Percentiles rank a stretch among this genome's conserved stretches.
Conservation (phyloP, 176 grass and related monocot species). For the Pharus latifolius region DNA sequence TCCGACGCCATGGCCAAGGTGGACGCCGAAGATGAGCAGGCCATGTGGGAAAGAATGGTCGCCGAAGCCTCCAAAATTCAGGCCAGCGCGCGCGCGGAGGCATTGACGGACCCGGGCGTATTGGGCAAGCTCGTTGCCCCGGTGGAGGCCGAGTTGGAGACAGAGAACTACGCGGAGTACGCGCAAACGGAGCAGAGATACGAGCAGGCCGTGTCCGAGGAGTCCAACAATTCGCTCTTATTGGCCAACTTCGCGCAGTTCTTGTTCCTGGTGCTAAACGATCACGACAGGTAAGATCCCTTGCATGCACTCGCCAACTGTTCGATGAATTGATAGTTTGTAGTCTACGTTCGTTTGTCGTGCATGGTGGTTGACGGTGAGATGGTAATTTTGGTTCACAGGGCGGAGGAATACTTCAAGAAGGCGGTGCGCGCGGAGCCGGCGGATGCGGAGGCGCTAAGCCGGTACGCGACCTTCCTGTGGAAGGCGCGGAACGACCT, state of each 20-base stretch:
- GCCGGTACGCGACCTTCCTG: conserved; percentile 77
- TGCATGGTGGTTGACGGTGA: neutral
- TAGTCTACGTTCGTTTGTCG: neutral
- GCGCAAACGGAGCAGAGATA: conserved; percentile 39
- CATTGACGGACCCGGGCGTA: conserved; percentile 35
- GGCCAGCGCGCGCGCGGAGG: conserved; percentile 26
- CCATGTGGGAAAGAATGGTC: conserved; percentile 44
- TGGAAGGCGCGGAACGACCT: conserved; percentile 66
- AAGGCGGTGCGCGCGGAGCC: conserved; percentile 46
- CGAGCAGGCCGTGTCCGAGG: conserved; percentile 43
- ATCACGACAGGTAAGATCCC: conserved; percentile 48
- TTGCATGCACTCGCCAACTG: neutral
- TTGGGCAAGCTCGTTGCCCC: conserved; percentile 47
- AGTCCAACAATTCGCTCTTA: conserved; percentile 66
- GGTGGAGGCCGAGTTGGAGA: conserved; percentile 44
- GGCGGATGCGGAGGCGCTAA: conserved; percentile 57
- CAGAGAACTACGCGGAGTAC: conserved; percentile 38
- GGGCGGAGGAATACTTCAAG: conserved; percentile 78
- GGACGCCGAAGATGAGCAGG: conserved; percentile 30
- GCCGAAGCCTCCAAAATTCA: conserved; percentile 53
- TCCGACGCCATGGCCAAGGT: neutral
- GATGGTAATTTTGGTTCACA: neutral
- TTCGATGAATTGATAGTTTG: conserved; percentile 19
- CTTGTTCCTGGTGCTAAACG: conserved; percentile 58
- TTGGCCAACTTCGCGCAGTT: conserved; percentile 89